Conservation (phyloP, 495 filamentous ascomycete genomes). For the Penicillium soppii region DNA sequence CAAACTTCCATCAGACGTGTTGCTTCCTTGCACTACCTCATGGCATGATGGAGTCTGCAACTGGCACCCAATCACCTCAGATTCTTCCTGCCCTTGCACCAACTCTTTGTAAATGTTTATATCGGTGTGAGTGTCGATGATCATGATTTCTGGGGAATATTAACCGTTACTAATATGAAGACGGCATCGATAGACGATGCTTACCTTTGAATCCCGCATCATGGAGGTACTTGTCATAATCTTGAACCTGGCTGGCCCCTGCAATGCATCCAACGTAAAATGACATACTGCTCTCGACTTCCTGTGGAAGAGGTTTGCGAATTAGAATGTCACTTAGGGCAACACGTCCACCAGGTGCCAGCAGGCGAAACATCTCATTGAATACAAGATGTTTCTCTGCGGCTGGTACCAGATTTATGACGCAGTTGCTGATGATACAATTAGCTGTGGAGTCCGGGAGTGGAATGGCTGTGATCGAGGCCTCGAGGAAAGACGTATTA, state of each 20-base stretch:
- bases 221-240: slow-evolving; percentile 56
- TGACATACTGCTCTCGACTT: slow-evolving; percentile 46
- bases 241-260: slow-evolving; percentile 52
- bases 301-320: slow-evolving; percentile 49
- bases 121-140: slow-evolving; percentile 53
- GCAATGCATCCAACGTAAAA: slow-evolving; percentile 62
- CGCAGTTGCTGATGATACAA: slow-evolving; percentile 64
- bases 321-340: slow-evolving; percentile 66
- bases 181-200: not conserved
- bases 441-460: slow-evolving; percentile 45
- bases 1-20: not conserved
- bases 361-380: slow-evolving; percentile 58
- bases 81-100: not conserved
- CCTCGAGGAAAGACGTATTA: slow-evolving; percentile 54
- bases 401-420: slow-evolving; percentile 63
- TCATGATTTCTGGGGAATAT: slow-evolving; percentile 45
- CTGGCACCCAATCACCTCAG: too few species aligned
- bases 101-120: slow-evolving; percentile 55
- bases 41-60: slow-evolving; percentile 5
- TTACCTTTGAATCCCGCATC: slow-evolving; percentile 56
- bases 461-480: slow-evolving; percentile 52
- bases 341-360: slow-evolving; percentile 60
- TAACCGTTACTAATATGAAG: slow-evolving; percentile 1
- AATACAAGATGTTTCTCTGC: slow-evolving; percentile 58
- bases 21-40: not conserved